Conservation (phyloP, 495 filamentous ascomycete genomes). For the Hypoxylon cercidicola region DNA sequence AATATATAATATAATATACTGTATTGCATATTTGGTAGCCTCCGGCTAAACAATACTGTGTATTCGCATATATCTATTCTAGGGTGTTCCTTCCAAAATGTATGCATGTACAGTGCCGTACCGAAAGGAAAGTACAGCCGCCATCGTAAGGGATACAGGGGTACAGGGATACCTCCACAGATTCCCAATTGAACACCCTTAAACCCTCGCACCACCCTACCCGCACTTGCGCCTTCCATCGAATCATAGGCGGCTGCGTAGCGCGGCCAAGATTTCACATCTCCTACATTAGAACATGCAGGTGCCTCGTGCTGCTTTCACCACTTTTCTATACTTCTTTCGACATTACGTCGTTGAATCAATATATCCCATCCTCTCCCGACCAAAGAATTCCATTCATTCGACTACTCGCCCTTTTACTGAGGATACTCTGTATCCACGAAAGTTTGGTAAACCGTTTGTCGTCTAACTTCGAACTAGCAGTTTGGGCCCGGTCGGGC, state of each 20-base stretch:
- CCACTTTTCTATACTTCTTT: conserved; percentile 24
- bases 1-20: too few relatives aligned
- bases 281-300: conserved; percentile 30
- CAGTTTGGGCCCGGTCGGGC: conserved; percentile 43
- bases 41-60: too few relatives aligned
- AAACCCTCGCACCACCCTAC: neutral
- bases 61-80: too few relatives aligned
- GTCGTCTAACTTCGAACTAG: conserved; percentile 20
- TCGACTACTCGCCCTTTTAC: conserved; percentile 10
- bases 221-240: conserved; percentile 25
- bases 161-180: conserved; percentile 4
- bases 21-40: too few relatives aligned
- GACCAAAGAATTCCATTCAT: conserved; percentile 17
- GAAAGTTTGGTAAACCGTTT: conserved; percentile 9
- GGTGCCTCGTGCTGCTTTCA: conserved; percentile 28
- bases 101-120: neutral
- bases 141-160: neutral
- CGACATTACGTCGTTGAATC: neutral
- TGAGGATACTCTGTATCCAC: conserved; percentile 13
- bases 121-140: neutral
- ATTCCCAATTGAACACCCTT: too few relatives aligned
- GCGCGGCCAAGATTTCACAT: conserved; percentile 39
- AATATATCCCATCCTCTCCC: neutral
- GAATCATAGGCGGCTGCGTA: conserved; percentile 49
- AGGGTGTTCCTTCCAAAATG: neutral